Percentiles rank a stretch among this genome's conserved stretches.
phyloP scores from a whole-genome alignment of 306 rosid species.

The Inga leiocalycina region DNA sequence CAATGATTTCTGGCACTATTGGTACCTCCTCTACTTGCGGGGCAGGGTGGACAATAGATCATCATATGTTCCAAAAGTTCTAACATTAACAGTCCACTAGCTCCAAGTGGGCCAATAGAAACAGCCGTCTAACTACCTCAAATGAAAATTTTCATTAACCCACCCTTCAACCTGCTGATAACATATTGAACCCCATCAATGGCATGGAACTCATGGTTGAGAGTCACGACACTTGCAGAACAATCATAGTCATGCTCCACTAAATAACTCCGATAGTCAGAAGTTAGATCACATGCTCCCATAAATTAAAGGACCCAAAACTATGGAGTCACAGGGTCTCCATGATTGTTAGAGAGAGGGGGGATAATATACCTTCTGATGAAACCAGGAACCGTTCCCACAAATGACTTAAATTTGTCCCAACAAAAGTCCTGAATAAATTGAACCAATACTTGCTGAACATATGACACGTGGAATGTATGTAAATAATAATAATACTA shows the following conservation, averaged over 20 bases:
- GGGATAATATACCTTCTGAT: constrained; percentile 64
- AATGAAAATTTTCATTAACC: constrained; percentile 12
- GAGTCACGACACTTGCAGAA: not conserved
- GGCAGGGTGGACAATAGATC: not conserved
- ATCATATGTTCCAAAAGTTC: constrained; percentile 13
- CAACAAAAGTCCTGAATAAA: constrained; percentile 84
- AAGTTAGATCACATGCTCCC: constrained; percentile 19
- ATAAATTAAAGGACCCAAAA: constrained; percentile 7
- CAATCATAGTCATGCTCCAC: constrained; percentile 2
- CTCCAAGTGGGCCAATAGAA: not conserved
- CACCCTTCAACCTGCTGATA: constrained; percentile 10
- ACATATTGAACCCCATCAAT: constrained; percentile 15
- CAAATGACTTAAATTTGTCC: constrained; percentile 82
- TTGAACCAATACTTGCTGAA: constrained; percentile 31
- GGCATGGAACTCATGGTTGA: constrained; percentile 1
- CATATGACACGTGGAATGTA: constrained; percentile 4
- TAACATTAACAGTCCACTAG: not conserved
- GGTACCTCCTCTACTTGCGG: constrained; percentile 11
- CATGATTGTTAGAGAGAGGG: not conserved
- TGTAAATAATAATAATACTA: not conserved
- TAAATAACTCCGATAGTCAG: not conserved
- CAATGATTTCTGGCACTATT: constrained; percentile 25
- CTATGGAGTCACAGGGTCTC: constrained; percentile 13
- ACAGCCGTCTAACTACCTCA: constrained; percentile 4
- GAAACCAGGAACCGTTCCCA: constrained; percentile 80